Evolutionary conservation across 306 rosid species (phyloP).

Genomic region (Senna tora): DNA sequence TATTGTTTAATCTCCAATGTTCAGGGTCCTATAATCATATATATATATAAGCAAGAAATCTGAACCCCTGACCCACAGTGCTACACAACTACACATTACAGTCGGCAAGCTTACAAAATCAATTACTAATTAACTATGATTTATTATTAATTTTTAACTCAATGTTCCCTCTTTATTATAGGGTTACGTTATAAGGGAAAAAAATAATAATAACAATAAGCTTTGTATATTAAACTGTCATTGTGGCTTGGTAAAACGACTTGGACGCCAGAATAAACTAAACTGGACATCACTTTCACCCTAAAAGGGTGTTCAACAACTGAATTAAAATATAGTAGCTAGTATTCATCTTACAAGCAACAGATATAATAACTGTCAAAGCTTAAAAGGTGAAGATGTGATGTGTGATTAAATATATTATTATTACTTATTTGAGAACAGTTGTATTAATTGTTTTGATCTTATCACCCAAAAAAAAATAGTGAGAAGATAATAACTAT

Average conservation of each 20-base stretch:
- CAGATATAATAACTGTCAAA: constrained; percentile 20
- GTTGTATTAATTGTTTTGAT: not conserved
- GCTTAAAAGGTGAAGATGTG: not conserved
- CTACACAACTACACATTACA: constrained; percentile 1
- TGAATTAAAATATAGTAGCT: not conserved
- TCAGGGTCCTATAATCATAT: too few species aligned
- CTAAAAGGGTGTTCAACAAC: constrained; percentile 18
- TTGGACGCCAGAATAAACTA: constrained; percentile 24
- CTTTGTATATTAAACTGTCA: constrained; percentile 2
- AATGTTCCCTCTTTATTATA: not conserved
- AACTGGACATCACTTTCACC: constrained; percentile 6
- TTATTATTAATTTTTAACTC: not conserved
- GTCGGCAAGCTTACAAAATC: constrained; percentile 28
- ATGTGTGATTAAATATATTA: too few species aligned
- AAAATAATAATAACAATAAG: not conserved
- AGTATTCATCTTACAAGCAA: not conserved
- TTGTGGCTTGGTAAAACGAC: constrained; percentile 11
- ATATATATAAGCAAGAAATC: not conserved
- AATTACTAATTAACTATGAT: not conserved
- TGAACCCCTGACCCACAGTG: constrained; percentile 9
- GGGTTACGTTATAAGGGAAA: not conserved
- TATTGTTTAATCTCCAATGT: too few species aligned
- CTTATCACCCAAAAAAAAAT: too few species aligned
- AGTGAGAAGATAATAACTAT: too few species aligned
- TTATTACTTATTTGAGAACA: not conserved